A percentile compares a stretch with the other conserved stretches of the same genome.
Evolutionary conservation across 116 monocot species (phyloP).

Genomic region (Papilionanthe hybrid): DNA sequence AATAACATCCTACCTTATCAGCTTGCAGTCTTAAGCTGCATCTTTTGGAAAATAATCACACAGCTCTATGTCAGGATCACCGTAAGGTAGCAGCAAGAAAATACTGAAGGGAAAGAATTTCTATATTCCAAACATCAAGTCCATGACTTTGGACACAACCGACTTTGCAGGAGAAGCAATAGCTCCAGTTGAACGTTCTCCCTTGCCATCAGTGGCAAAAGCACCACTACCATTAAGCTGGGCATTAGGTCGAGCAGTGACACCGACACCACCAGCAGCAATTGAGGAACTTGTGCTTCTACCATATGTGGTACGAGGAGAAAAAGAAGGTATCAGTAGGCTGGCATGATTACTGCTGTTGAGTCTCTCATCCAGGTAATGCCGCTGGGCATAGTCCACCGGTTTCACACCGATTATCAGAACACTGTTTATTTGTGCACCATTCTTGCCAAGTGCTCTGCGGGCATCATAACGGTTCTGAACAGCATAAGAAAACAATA

Average conservation of each 20-base stretch:
- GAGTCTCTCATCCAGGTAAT: slow-evolving; percentile 53
- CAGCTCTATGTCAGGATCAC: too few species aligned
- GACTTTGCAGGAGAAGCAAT: slow-evolving; percentile 82
- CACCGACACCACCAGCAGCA: slow-evolving; percentile 13
- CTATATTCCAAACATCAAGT: slow-evolving; percentile 79
- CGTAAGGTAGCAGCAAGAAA: too few species aligned
- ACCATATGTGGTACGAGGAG: slow-evolving; percentile 16
- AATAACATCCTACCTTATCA: neutral
- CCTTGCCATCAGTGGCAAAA: slow-evolving; percentile 12
- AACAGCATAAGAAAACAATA: neutral
- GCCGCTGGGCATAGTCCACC: slow-evolving; percentile 55
- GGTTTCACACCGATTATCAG: slow-evolving; percentile 82
- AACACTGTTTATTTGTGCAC: slow-evolving; percentile 61
- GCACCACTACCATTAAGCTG: slow-evolving; percentile 17
- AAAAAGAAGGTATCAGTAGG: slow-evolving; percentile 18
- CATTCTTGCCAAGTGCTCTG: slow-evolving; percentile 64
- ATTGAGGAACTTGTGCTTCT: slow-evolving; percentile 12
- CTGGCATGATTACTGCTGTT: slow-evolving; percentile 17
- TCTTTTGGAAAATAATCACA: too few species aligned
- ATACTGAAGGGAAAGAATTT: neutral
- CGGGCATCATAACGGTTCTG: slow-evolving; percentile 74
- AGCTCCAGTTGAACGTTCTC: slow-evolving; percentile 35
- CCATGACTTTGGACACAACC: slow-evolving; percentile 67
- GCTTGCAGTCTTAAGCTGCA: neutral
- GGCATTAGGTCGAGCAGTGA: slow-evolving; percentile 8